Evolutionary conservation across 129 eudicot genomes (phyloP), one percentile per base, ranked within the genome.

Genomic region (Flaveria trinervia): DNA sequence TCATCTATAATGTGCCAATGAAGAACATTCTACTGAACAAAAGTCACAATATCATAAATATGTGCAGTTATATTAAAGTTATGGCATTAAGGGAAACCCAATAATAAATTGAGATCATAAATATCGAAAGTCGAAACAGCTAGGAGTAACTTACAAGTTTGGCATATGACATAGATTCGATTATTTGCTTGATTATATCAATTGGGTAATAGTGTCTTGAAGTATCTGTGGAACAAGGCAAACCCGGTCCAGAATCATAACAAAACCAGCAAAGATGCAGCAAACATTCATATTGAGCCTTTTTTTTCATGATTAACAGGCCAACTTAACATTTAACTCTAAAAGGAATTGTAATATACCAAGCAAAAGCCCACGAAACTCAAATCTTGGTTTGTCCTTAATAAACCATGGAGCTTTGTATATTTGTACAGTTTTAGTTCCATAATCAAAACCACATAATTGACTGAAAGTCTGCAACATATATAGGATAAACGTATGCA

Each of bases 1-100:
- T 91, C 92, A 49, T 94, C 99, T 64, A 94, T 88, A 78, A 94
- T 91, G 89, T 94, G 99, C 99, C 99, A 94, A 82, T 94, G 99
- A 77, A 94, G 92, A 66, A 94, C 99, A 84, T 94, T 94, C 99
- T 94, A 94, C 92, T 86, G 89, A 88, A 84, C 82, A 77, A 56
- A 89, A 91, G 51, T 78, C 57, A 46, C 74, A 89, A 36, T 49
- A 80, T 84, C 83, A 83, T 52, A 79, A 80, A 45, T 33, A 43
- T 43, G 22, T 30, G 78, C 33, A 77, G 44, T 22, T 62, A 64
- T 7, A 23, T 20, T 59, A 74, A 10, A 66, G 44, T 17, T 18
- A 25, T 39, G 48, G 9, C 46, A 69, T 2, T 16, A 25, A 68
- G 33, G 56, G 57, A 59, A 14, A 62, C 70, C 41, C 41, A n/a